Evolutionary conservation across 495 filamentous ascomycete genomes (phyloP), one percentile per base, ranked within the genome.

Genomic region (Saxophila tyrrhenica): DNA sequence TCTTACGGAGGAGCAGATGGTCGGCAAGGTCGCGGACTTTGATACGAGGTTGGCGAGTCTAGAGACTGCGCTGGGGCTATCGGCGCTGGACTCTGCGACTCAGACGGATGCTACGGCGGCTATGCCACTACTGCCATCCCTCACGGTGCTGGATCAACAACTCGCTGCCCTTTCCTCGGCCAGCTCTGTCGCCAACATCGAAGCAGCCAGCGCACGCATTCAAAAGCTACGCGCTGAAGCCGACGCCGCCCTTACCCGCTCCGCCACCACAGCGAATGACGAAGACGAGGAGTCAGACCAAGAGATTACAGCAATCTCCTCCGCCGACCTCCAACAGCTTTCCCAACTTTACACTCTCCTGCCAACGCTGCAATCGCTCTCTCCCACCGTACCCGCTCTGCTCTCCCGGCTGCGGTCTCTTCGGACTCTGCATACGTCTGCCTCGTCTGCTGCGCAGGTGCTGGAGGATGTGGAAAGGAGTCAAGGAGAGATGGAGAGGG

Each of bases 341-440:
- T 17, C 3, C 16, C 29, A 35, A 35, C 78, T 99, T 2, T 97
- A 95, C 67, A 83, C 84, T 1, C 87, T 87, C 16, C 76, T 99
- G 3, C 82, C 87, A 5, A 91, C 87, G 11, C 94, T 99, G 57
- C 88, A 96, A 68, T 86, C 77, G 51, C 73, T 97, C 15, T 77
- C 86, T 2, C 92, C 94, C 7, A 70, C 95, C 21, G 74, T 99
- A 13, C 94, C 94, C 8, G 79, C 86, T 3, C 73, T 96, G 21
- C 74, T 99, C 2, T 87, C 96, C 63, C 78, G 94, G 17, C 72
- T 99, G 39, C 75, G 89, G 39, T 91, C 86, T 9, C 73, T 99
- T 46, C 78, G 87, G 54, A 78, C 82, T 21, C 83, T 96, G 32
- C 92, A 99, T 61, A 81, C 87, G 0, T 87, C 86, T 58, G 91